phyloP scores from a whole-genome alignment of 306 rosid species.

The Malus orientalis region DNA sequence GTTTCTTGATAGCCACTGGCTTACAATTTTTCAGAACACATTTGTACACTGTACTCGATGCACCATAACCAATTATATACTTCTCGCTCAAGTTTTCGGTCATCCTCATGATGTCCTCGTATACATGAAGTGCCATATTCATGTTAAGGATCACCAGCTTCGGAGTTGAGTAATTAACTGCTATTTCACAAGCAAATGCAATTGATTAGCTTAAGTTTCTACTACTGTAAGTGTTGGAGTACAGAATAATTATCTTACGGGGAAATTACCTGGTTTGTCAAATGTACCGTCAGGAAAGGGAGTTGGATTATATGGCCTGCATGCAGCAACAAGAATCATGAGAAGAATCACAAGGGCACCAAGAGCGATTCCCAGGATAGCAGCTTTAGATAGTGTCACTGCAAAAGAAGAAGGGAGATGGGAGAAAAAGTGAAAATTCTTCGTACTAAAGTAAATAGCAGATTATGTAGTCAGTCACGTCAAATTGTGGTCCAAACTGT shows the following conservation, averaged over 20 bases:
- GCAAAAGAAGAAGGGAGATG: slow-evolving; percentile 9
- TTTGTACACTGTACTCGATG: slow-evolving; percentile 93
- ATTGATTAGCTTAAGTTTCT: slow-evolving; percentile 9
- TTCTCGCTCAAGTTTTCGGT: slow-evolving; percentile 87
- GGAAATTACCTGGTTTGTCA: slow-evolving; percentile 70
- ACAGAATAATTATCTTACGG: not conserved
- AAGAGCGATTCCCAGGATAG: slow-evolving; percentile 89
- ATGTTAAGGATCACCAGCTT: slow-evolving; percentile 88
- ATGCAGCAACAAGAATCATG: slow-evolving; percentile 77
- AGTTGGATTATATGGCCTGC: slow-evolving; percentile 64
- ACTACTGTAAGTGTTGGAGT: not conserved
- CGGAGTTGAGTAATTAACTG: slow-evolving; percentile 65
- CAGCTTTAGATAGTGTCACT: slow-evolving; percentile 83
- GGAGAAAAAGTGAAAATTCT: not conserved
- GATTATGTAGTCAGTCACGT: not conserved
- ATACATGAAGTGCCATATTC: slow-evolving; percentile 94
- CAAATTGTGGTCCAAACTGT: not conserved
- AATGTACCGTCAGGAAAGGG: slow-evolving; percentile 76
- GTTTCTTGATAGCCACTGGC: slow-evolving; percentile 86
- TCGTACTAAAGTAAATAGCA: too few relatives aligned
- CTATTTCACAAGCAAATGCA: slow-evolving; percentile 17
- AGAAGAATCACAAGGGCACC: slow-evolving; percentile 94
- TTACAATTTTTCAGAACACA: slow-evolving; percentile 90
- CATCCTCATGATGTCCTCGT: slow-evolving; percentile 94
- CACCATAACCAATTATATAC: slow-evolving; percentile 83